These are phyloP conservation scores for Myxozyma neotropica DNA, from an alignment of 805 yeast genomes.

Conservation along the genomic window DNA sequence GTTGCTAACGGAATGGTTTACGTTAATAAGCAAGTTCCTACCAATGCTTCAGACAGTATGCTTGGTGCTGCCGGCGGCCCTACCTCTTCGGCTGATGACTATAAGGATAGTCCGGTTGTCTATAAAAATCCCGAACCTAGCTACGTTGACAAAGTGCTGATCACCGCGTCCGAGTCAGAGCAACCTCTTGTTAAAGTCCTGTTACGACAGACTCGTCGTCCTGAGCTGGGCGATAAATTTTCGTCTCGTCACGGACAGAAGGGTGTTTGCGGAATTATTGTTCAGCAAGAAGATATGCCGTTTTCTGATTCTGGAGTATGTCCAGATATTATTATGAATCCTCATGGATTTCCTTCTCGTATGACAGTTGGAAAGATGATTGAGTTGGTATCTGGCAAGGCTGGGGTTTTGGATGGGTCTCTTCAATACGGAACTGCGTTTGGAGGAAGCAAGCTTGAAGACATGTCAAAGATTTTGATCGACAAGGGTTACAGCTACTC, in stretches of 20 bases:
- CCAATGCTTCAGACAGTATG: constrained; percentile 71
- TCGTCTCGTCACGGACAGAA: constrained; percentile 98
- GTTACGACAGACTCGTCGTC: constrained; percentile 92
- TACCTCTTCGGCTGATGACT: constrained; percentile 51
- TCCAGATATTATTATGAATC: constrained; percentile 98
- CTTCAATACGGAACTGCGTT: constrained; percentile 97
- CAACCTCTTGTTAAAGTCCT: constrained; percentile 92
- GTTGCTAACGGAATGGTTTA: constrained; percentile 92
- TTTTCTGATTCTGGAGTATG: constrained; percentile 88
- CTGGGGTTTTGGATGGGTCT: constrained; percentile 90
- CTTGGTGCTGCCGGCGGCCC: constrained; percentile 41
- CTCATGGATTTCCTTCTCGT: constrained; percentile 99
- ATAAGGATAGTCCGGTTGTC: constrained; percentile 85
- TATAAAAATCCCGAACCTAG: constrained; percentile 96
- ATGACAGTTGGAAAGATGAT: constrained; percentile 99
- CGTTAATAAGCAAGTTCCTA: constrained; percentile 89
- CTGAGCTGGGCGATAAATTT: constrained; percentile 96
- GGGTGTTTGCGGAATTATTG: constrained; percentile 99
- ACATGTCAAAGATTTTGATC: constrained; percentile 87
- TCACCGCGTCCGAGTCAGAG: constrained; percentile 93
- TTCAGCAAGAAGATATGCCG: constrained; percentile 95
- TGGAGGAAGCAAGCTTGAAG: constrained; percentile 95
- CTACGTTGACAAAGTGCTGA: constrained; percentile 95
- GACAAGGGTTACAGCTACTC: constrained; percentile 92
- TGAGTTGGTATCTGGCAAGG: constrained; percentile 93